Base-by-base conservation (phyloP, 2,329 filamentous ascomycete species). In the Aspergillus transmontanensis region DNA sequence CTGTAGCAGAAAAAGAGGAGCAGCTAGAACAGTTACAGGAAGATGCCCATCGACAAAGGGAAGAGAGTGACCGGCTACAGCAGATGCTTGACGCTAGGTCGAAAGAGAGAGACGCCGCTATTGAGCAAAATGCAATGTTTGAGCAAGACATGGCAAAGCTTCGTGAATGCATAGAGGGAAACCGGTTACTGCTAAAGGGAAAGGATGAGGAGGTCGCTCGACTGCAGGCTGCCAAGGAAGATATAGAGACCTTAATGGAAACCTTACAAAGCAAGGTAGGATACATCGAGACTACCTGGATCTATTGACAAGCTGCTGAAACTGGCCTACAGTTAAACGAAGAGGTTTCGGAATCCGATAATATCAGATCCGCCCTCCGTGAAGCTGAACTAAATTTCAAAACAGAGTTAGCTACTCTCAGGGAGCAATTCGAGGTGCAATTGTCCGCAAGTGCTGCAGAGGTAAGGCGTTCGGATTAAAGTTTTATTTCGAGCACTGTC, bases 1-100 rank as follows among this genome's bases (percentile, higher is more conserved):
- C 71, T 9, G 62, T 80, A 5, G 80, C 80, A 1, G 78, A 77
- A 23, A 82, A 80, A 61, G 79, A 83, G 36, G 82, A 84, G 60
- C 72, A 75, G 6, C 59, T 83, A 5, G 80, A 82, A 30, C 77
- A 80, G 46, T 67, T 80, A 14, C 76, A 81, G 30, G 74, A 79
- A 51, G 68, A 78, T 30, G 60, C 80, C 5, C 67, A 68, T 48
- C 54, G 59, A 19, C 63, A 72, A n/a, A 64, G 58, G 60, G 63
- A 63, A 34, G 68, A 73, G 45, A 71, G 69, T 61, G 60, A 68
- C 21, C 54, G 68, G 32, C 50, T 73, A 10, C 64, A 62, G 5
- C 68, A 69, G 32, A 62, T 60, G 10, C 48, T 75, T 6, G 68
- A 74, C 32, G 57, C 62, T 7, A 53, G 68, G 14, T 70, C 69